A percentile compares a stretch with the other conserved stretches of the same genome.
These are phyloP conservation scores for Penicillium waksmanii DNA, from an alignment of 495 filamentous ascomycete species.

Conservation along the genomic window DNA sequence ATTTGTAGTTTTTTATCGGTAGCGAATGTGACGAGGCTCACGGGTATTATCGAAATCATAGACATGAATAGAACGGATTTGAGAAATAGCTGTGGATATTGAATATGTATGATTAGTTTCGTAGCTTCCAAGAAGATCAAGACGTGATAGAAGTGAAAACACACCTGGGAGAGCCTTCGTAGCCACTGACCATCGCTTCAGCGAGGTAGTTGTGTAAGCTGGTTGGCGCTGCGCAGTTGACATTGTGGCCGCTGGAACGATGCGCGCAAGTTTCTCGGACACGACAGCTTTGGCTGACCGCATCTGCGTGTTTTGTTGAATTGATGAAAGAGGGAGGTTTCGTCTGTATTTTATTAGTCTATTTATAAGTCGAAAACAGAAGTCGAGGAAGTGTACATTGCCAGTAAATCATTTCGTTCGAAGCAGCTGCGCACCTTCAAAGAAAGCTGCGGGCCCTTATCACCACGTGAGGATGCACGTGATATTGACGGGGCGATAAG, in stretches of 20 bases:
- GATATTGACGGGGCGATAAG: neutral
- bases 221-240: conserved; percentile 23
- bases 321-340: neutral
- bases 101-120: conserved; percentile 9
- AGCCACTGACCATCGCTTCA: conserved; percentile 80
- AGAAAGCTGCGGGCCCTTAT: conserved; percentile 1
- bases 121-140: too few species aligned
- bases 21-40: conserved; percentile 42
- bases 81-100: conserved; percentile 53
- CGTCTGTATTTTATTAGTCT: conserved; percentile 12
- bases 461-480: neutral
- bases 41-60: conserved; percentile 99
- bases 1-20: neutral
- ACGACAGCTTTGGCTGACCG: conserved; percentile 49
- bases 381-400: neutral
- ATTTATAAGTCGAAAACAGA: conserved; percentile 7
- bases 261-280: conserved; percentile 33
- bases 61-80: conserved; percentile 82
- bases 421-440: too few species aligned
- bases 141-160: conserved; percentile 9
- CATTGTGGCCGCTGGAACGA: conserved; percentile 32
- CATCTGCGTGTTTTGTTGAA: conserved; percentile 21
- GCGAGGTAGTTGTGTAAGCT: conserved; percentile 67
- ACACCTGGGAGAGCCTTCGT: conserved; percentile 70
- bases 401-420: neutral